phyloP scores from a whole-genome alignment of 306 rosid genomes.

The Dryas octopetala region DNA sequence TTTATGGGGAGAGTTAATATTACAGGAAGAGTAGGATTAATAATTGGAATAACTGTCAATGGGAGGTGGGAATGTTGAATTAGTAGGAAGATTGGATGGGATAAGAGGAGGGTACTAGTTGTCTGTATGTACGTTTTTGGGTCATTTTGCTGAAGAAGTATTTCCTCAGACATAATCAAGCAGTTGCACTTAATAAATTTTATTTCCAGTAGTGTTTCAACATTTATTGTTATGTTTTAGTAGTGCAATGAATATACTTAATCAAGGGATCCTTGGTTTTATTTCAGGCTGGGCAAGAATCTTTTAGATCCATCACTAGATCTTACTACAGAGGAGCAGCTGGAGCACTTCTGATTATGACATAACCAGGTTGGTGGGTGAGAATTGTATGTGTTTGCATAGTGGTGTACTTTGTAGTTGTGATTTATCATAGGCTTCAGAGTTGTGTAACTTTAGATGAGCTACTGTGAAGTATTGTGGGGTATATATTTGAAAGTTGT shows the following conservation, averaged over 20 bases:
- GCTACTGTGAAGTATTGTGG: not conserved
- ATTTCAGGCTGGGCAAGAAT: conserved; percentile 95
- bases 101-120: too few species aligned
- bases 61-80: too few species aligned
- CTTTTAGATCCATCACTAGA: conserved; percentile 95
- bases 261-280: conserved; percentile 15
- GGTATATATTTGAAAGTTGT: not conserved
- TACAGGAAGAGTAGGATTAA: too few species aligned
- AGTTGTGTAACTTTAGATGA: not conserved
- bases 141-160: not conserved
- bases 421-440: not conserved
- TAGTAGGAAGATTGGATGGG: too few species aligned
- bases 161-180: not conserved
- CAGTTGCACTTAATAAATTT: not conserved
- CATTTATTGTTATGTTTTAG: not conserved
- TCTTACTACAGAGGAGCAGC: conserved; percentile 98
- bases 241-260: not conserved
- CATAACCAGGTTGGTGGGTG: conserved; percentile 74
- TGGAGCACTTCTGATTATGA: conserved; percentile 94
- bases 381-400: not conserved
- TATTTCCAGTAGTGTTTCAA: not conserved
- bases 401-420: not conserved
- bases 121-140: not conserved
- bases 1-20: too few species aligned
- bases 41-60: too few species aligned